phyloP scores from a whole-genome alignment of 202 grass and related monocot genomes.

The Eragrostis tef region DNA sequence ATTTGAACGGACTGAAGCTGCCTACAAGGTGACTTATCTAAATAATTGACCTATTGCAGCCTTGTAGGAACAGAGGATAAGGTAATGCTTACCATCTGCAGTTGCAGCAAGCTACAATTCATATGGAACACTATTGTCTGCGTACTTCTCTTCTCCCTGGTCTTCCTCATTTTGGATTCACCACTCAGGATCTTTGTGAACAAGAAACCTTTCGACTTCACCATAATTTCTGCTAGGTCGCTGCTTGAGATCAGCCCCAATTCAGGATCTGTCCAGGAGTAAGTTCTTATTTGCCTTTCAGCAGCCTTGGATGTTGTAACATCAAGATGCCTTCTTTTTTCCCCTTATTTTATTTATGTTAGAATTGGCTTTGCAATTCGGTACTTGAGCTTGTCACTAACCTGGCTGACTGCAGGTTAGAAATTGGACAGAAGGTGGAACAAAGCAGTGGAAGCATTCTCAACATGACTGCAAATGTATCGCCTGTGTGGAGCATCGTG shows the following conservation, averaged over 20 bases:
- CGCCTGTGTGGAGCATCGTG: constrained; percentile 54
- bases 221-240: constrained; percentile 25
- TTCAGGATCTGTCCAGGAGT: constrained; percentile 20
- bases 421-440: constrained; percentile 45
- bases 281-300: constrained; percentile 19
- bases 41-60: neutral
- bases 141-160: constrained; percentile 27
- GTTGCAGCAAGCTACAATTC: constrained; percentile 35
- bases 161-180: constrained; percentile 17
- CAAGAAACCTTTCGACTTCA: constrained; percentile 19
- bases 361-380: constrained; percentile 9
- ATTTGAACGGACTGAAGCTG: constrained; percentile 1
- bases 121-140: neutral
- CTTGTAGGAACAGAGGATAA: constrained; percentile 6
- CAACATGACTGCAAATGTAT: constrained; percentile 43
- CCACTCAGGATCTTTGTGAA: neutral
- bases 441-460: constrained; percentile 37
- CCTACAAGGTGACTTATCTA: constrained; percentile 7
- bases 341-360: too few relatives aligned
- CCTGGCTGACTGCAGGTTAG: constrained; percentile 31
- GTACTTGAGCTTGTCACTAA: constrained; percentile 20
- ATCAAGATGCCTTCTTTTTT: too few relatives aligned
- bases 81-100: constrained; percentile 25
- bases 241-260: constrained; percentile 20
- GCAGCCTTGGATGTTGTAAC: neutral